Base-by-base conservation (phyloP, 2,329 filamentous ascomycete species). In the Fusarium sambucinum region DNA sequence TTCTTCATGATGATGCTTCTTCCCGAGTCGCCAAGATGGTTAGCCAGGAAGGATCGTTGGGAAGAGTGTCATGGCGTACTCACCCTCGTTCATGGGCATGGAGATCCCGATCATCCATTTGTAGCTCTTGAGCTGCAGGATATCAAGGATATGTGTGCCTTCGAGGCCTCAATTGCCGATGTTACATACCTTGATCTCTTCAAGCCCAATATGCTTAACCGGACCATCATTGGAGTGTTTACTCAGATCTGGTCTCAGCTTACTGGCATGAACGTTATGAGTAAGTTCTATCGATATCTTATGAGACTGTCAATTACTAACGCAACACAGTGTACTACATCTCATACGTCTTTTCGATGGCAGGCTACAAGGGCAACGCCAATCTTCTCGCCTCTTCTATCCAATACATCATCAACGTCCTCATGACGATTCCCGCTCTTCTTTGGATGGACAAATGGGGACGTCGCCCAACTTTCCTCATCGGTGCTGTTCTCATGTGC, bases 391-490 rank as follows among this genome's bases (percentile, higher is more conserved):
- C 85, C 2, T 86, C 85, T 0, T 85, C 83, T 6, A 85, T 88
- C 19, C 83, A 86, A 69, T 88, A 88, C 66, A 84, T 94, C 71
- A 92, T 95, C 82, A 94, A 94, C 77, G 92, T 95, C 2, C 63
- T 89, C 53, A 92, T 93, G 89, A 95, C 92, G 1, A 77, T 94
- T 5, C 90, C 91, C 0, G 92, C 92, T 2, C 84, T 95, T 25
- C 79, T 94, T 58, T 94, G 83, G 81, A 86, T 94, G 72, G 92
- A 96, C 71, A 83, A 84, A 56, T 92, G 90, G 88, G 92, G 92
- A 46, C 91, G 92, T 67, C 89, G 90, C 45, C 86, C 88, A 57
- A 82, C 91, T 10, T 84, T 92, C 60, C 87, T 92, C 48, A 78
- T 84, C n/a, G 90, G 90, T 59, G 87, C 83, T 35, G 79, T 90